Evolutionary conservation across 78 protist genomes (phyloP).

Genomic region (Dictyostelium purpureum): DNA sequence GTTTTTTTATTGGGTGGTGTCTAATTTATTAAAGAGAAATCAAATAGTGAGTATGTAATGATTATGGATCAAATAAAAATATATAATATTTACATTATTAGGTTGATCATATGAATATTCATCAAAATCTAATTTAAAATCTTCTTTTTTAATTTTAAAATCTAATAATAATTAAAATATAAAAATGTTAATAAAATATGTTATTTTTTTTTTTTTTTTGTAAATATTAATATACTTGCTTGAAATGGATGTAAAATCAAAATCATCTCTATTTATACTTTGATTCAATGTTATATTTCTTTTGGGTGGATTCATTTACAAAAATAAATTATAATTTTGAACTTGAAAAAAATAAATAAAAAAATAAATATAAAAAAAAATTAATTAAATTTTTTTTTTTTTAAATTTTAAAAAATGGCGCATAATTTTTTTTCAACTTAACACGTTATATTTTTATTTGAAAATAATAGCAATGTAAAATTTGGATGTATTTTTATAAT

Average conservation of each 20-base stretch:
- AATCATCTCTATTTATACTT: neutral
- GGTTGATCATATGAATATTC: neutral
- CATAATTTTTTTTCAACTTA: too few relatives aligned
- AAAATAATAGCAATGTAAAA: too few relatives aligned
- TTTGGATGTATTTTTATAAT: too few relatives aligned
- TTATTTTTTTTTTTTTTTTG: neutral
- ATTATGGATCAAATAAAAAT: neutral
- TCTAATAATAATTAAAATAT: neutral
- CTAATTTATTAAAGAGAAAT: neutral
- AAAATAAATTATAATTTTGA: too few relatives aligned
- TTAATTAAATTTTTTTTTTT: too few relatives aligned
- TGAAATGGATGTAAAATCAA: neutral
- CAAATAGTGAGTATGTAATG: neutral
- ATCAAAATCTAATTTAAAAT: conserved; percentile 39
- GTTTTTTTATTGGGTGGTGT: neutral
- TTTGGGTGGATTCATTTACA: too few relatives aligned
- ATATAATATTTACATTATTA: neutral
- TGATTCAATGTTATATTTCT: too few relatives aligned
- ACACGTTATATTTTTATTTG: too few relatives aligned
- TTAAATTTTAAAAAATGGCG: too few relatives aligned
- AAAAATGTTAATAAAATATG: neutral
- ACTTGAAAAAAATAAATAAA: too few relatives aligned
- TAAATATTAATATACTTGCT: neutral
- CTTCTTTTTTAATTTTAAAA: conserved; percentile 53
- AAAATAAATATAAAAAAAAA: too few relatives aligned